Conservation (phyloP, 75 land plant genomes). For the Pseudotsuga menziesii region DNA sequence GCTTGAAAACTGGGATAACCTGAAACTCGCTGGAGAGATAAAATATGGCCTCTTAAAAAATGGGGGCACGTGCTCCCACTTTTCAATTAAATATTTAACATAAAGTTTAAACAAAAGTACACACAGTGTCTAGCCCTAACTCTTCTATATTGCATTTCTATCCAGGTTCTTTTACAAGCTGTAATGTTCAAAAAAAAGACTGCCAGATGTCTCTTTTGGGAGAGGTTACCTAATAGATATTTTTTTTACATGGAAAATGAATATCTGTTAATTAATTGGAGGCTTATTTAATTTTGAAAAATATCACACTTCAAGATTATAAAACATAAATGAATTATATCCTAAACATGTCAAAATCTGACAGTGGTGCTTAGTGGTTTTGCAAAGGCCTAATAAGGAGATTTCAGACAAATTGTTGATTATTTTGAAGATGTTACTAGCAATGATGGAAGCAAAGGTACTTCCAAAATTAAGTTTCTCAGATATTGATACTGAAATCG, state of each 20-base stretch:
- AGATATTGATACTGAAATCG: too few relatives aligned
- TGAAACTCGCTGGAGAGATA: too few relatives aligned
- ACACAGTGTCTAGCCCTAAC: not conserved
- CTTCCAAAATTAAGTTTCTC: not conserved
- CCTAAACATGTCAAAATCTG: not conserved
- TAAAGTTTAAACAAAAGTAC: not conserved
- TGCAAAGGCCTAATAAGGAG: not conserved
- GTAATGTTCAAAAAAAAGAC: not conserved
- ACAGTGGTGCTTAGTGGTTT: not conserved
- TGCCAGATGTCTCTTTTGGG: not conserved
- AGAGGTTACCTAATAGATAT: not conserved
- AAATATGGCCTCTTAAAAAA: too few relatives aligned
- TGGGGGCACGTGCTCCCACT: too few relatives aligned
- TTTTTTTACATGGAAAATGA: not conserved
- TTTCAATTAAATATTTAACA: too few relatives aligned
- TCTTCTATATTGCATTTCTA: not conserved
- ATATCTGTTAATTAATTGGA: not conserved
- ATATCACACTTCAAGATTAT: not conserved
- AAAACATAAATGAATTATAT: not conserved
- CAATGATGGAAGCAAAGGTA: not conserved
- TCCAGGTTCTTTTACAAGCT: not conserved
- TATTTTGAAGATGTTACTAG: not conserved
- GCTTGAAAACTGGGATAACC: too few relatives aligned
- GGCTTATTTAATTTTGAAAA: not conserved
- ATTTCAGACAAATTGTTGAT: not conserved